Percentiles rank a stretch among this genome's conserved stretches.
Evolutionary conservation across 768 basidiomycete genomes (phyloP).

Genomic region (Chalciporus piperatus): DNA sequence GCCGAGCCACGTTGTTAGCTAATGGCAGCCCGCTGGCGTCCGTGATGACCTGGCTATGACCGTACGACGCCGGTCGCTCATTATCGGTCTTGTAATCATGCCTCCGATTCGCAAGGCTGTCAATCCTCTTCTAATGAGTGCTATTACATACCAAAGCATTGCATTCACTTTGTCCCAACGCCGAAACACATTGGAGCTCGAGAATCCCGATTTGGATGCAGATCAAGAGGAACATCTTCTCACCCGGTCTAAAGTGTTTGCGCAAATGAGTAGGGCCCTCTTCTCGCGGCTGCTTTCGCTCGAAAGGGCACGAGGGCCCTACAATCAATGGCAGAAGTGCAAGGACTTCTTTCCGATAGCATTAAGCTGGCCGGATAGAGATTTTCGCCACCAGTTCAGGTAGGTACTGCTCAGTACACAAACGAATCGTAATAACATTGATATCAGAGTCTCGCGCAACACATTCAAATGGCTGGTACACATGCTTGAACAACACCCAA

Average conservation of each 20-base stretch:
- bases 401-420: too few species aligned
- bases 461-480: slow-evolving; percentile 10
- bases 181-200: background rate
- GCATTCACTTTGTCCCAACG: background rate
- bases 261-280: background rate
- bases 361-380: background rate
- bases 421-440: background rate
- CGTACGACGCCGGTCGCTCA: too few species aligned
- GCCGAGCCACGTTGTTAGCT: background rate
- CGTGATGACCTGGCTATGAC: too few species aligned
- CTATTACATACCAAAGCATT: background rate
- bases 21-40: too few species aligned
- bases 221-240: background rate
- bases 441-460: slow-evolving; percentile 2
- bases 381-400: background rate
- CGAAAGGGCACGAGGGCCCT: background rate
- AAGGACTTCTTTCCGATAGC: background rate
- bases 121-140: background rate
- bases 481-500: slow-evolving; percentile 10
- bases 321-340: background rate
- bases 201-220: background rate
- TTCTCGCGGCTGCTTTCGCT: background rate
- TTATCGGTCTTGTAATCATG: too few species aligned
- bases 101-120: background rate
- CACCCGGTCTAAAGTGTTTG: background rate